Conservation (phyloP, 2,329 filamentous ascomycete species). For the Zymoseptoria brevis region DNA sequence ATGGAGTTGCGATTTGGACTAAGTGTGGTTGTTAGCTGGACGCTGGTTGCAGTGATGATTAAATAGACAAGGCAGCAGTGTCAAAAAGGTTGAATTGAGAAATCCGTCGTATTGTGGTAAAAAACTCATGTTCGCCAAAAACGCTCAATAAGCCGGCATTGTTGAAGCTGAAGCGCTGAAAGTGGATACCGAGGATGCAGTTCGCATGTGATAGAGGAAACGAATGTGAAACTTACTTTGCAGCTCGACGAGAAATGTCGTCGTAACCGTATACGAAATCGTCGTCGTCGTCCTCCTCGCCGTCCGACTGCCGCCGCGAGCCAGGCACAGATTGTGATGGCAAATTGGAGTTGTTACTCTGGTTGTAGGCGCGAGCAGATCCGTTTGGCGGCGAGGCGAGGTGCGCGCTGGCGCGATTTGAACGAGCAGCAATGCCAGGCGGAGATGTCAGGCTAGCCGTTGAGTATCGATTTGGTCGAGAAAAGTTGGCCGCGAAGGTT, state of each 20-base stretch:
- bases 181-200: neutral
- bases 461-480: slow-evolving; percentile 80
- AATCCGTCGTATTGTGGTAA: slow-evolving; percentile 8
- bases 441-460: slow-evolving; percentile 80
- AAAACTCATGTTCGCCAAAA: neutral
- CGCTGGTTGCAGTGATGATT: neutral
- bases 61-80: neutral
- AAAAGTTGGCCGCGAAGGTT: slow-evolving; percentile 65
- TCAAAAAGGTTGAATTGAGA: slow-evolving; percentile 5
- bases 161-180: neutral
- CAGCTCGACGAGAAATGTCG: slow-evolving; percentile 63
- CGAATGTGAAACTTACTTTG: slow-evolving; percentile 59
- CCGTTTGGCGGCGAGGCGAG: slow-evolving; percentile 68
- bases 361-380: slow-evolving; percentile 43
- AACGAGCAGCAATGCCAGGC: slow-evolving; percentile 53
- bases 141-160: neutral
- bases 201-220: neutral
- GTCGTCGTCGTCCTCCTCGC: slow-evolving; percentile 83
- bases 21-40: slow-evolving; percentile 19
- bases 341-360: slow-evolving; percentile 50
- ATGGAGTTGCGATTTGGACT: slow-evolving; percentile 89
- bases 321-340: slow-evolving; percentile 80
- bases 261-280: slow-evolving; percentile 45
- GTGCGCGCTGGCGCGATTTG: slow-evolving; percentile 68
- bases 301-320: slow-evolving; percentile 77